A percentile compares a stretch with the other conserved stretches of the same genome.
phyloP scores from a whole-genome alignment of 345 rosid species.

The Camelina sativa region DNA sequence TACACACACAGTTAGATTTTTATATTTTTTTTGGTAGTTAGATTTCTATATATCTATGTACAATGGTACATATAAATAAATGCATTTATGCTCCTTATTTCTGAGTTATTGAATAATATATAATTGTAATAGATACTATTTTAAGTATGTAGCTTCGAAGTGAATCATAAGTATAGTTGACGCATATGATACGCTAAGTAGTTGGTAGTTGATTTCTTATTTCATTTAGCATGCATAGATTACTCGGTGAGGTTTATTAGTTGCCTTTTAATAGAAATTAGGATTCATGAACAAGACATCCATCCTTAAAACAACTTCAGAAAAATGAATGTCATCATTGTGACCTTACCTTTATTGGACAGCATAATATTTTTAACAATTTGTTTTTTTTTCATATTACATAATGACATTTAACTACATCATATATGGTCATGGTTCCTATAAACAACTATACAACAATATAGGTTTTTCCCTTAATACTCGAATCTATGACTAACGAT shows the following conservation, averaged over 20 bases:
- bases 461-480: too few species aligned
- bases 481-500: too few species aligned
- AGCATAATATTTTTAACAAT: background rate
- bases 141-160: background rate
- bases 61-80: background rate
- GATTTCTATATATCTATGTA: background rate
- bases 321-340: background rate
- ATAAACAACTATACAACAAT: too few species aligned
- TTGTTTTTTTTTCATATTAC: too few species aligned
- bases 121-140: background rate
- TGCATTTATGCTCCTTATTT: background rate
- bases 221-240: background rate
- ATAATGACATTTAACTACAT: too few species aligned
- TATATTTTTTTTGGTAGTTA: background rate
- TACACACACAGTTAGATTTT: background rate
- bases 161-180: constrained; percentile 2
- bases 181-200: background rate
- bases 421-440: too few species aligned
- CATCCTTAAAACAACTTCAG: background rate
- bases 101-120: background rate
- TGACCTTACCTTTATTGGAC: background rate
- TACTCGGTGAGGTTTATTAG: background rate
- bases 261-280: background rate
- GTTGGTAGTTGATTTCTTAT: constrained; percentile 3
- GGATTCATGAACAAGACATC: background rate